Evolutionary conservation across 164 flowering plant genomes (phyloP).

Genomic region (Chimonanthus salicifolius): DNA sequence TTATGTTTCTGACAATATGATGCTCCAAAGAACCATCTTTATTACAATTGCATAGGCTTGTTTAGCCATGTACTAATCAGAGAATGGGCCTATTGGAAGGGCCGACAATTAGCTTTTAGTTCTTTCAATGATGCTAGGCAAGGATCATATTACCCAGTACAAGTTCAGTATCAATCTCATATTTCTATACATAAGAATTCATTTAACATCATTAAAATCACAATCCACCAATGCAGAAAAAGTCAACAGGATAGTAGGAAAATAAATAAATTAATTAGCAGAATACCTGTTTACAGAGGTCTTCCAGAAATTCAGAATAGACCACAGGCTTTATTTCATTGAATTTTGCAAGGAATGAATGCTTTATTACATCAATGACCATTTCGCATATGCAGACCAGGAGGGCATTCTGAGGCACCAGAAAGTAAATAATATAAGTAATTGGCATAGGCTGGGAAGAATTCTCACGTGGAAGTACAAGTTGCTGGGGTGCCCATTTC

Average conservation of each 20-base stretch:
- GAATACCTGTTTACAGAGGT: constrained; percentile 87
- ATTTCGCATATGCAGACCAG: constrained; percentile 79
- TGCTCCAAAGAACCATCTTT: too few relatives aligned
- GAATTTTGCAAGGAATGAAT: constrained; percentile 95
- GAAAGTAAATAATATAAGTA: constrained; percentile 9
- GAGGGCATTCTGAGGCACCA: constrained; percentile 62
- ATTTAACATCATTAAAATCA: too few relatives aligned
- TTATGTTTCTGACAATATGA: too few relatives aligned
- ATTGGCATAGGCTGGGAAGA: neutral
- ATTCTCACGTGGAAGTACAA: neutral
- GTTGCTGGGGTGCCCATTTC: neutral
- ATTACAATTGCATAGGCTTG: too few relatives aligned
- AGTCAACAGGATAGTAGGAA: neutral
- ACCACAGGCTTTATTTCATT: constrained; percentile 80
- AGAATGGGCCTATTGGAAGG: too few relatives aligned
- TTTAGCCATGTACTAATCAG: too few relatives aligned
- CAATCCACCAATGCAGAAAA: too few relatives aligned
- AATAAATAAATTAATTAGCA: neutral
- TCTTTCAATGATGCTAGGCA: too few relatives aligned
- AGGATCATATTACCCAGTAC: too few relatives aligned
- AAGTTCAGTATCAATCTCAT: too few relatives aligned
- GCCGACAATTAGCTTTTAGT: too few relatives aligned
- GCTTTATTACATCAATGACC: constrained; percentile 79
- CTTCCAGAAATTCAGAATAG: constrained; percentile 94
- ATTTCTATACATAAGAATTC: too few relatives aligned